Conservation (phyloP, 2,329 filamentous ascomycete genomes). For the Sporothrix humicola region DNA sequence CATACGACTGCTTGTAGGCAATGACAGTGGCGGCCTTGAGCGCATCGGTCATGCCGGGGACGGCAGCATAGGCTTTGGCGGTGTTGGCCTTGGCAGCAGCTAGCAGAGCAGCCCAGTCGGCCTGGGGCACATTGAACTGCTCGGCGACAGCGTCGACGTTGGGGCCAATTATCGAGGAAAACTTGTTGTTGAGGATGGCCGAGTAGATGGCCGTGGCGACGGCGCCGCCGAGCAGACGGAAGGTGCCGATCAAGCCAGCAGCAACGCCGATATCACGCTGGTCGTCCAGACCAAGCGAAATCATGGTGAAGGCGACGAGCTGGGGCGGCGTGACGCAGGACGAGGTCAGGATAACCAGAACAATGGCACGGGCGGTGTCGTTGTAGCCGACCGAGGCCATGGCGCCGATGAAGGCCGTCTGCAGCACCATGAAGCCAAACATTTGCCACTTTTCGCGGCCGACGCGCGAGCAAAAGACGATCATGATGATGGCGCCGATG, state of each 20-base stretch:
- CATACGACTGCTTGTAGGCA: constrained; percentile 45
- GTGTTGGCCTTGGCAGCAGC: constrained; percentile 44
- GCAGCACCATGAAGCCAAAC: constrained; percentile 42
- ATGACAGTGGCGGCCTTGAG: constrained; percentile 41
- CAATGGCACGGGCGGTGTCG: constrained; percentile 46
- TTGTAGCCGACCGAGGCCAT: constrained; percentile 45
- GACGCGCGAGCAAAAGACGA: constrained; percentile 43
- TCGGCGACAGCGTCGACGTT: constrained; percentile 37
- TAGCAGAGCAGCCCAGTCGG: constrained; percentile 38
- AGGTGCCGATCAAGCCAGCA: constrained; percentile 47
- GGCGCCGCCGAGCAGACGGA: constrained; percentile 47
- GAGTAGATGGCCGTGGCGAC: constrained; percentile 49
- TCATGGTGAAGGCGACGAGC: constrained; percentile 46
- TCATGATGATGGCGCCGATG: constrained; percentile 41
- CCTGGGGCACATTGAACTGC: constrained; percentile 37
- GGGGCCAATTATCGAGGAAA: constrained; percentile 37
- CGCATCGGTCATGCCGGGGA: constrained; percentile 41
- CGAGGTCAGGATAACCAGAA: constrained; percentile 43
- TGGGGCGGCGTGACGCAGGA: constrained; percentile 44
- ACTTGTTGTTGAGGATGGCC: constrained; percentile 44
- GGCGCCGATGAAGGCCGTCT: constrained; percentile 47
- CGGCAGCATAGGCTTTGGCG: constrained; percentile 43
- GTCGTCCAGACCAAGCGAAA: constrained; percentile 47
- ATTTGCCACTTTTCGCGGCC: constrained; percentile 48
- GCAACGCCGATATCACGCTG: constrained; percentile 48